Evolutionary conservation across 176 grass and related monocot species (phyloP), one percentile per base, ranked within the genome.

Genomic region (Carex scoparia): DNA sequence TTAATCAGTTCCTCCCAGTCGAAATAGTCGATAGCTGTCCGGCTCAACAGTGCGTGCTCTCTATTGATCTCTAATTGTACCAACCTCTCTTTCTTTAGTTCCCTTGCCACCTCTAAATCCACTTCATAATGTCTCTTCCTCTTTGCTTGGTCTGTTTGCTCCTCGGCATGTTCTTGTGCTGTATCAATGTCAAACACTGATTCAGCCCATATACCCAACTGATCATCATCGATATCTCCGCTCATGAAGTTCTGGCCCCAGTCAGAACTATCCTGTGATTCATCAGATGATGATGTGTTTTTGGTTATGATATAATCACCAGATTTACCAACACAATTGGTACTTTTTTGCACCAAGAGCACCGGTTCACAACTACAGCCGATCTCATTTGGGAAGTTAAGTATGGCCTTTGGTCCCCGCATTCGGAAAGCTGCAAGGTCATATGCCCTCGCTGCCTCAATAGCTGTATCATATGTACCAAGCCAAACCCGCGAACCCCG

Each of bases 31-130:
- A 31, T 55, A 11, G 33, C 82, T 62, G 32, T 85, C 65, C 82
- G 84, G 69, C 53, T 86, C 59, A 72, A 85, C 23, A 87, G 83
- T 62, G 93, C 86, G 61, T 67, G 27, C n/a, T 12, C 55, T 76
- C 1, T 55, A 53, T 76, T 10, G 11, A 30, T 4, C 46, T 76
- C 72, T 13, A 3, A 23, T n/a, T 77, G 48, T 4, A 13, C 5
- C 61, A 54, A 65, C 5, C 19, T 65, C 28, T 15, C 42, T 51
- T 49, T 65, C 27, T 68, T 67, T 10, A 49, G 48, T 48, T 83
- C 61, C 61, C 12, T 65, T 44, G 59, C 18, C 14, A 61, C 19
- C 40, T 83, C 80, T 31, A 77, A 15, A 15, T 54, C 3, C 7
- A 9, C 57, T 49, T 65, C 79, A 65, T 65, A 18, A 1, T 83